Percentiles rank a stretch among this genome's conserved stretches.
phyloP scores from a whole-genome alignment of 1,284 basidiomycete species.

The Heliocybe sulcata region DNA sequence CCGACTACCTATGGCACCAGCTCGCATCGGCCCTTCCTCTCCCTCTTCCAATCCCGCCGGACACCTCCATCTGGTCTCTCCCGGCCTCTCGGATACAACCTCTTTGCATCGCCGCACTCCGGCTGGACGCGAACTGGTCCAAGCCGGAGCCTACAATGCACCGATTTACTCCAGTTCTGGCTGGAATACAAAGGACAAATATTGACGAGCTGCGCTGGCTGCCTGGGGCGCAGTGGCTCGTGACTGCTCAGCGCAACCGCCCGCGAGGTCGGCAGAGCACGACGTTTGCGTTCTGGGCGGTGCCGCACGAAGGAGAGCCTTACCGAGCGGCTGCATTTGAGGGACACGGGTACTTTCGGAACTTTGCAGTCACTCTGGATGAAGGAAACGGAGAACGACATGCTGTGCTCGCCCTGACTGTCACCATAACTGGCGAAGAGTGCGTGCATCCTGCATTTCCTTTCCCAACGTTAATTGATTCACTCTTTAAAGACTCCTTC shows the following conservation, averaged over 20 bases:
- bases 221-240: constrained; percentile 34
- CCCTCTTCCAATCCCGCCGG: constrained; percentile 9
- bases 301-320: constrained; percentile 20
- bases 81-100: constrained; percentile 28
- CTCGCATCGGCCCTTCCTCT: constrained; percentile 24
- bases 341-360: constrained; percentile 23
- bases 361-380: constrained; percentile 23
- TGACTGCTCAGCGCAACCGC: constrained; percentile 32
- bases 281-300: constrained; percentile 33
- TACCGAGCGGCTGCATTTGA: constrained; percentile 28
- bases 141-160: constrained; percentile 25
- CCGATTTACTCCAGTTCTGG: constrained; percentile 26
- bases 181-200: constrained; percentile 21
- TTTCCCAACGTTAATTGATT: not conserved
- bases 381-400: constrained; percentile 12
- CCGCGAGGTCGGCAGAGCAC: constrained; percentile 19
- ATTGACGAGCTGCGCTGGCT: constrained; percentile 38
- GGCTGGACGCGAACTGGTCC: constrained; percentile 46
- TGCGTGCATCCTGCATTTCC: constrained; percentile 11
- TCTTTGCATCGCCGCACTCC: constrained; percentile 33
- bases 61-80: constrained; percentile 15
- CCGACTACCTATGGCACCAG: constrained; percentile 46
- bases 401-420: constrained; percentile 25
- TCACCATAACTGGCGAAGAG: constrained; percentile 16
- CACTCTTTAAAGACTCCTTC: not conserved